These are phyloP conservation scores for Microstegium vimineum DNA, from an alignment of 176 grass and related monocot genomes.

Conservation along the genomic window DNA sequence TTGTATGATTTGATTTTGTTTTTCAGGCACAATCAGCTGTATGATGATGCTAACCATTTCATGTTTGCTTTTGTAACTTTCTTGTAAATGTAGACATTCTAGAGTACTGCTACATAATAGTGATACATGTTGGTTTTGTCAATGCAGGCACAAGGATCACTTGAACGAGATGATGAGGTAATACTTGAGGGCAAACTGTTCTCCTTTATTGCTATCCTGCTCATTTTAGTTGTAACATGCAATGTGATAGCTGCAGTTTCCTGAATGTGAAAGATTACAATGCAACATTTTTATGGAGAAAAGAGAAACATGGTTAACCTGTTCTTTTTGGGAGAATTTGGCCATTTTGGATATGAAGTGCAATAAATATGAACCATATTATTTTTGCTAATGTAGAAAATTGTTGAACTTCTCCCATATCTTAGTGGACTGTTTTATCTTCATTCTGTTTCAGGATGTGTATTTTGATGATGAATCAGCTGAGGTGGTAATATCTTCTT, in stretches of 20 bases:
- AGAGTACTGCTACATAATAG: conserved; percentile 9
- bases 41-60: conserved; percentile 16
- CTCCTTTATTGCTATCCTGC: background rate
- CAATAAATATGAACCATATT: background rate
- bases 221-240: conserved; percentile 7
- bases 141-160: conserved; percentile 83
- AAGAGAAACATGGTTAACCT: background rate
- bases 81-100: background rate
- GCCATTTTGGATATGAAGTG: background rate
- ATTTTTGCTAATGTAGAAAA: background rate
- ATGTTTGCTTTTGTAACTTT: background rate
- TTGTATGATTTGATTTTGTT: background rate
- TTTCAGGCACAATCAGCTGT: background rate
- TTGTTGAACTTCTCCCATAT: conserved; percentile 8
- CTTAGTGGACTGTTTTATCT: conserved; percentile 6
- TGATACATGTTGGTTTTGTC: conserved; percentile 26
- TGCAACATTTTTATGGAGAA: background rate
- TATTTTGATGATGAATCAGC: conserved; percentile 98
- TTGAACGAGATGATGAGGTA: conserved; percentile 98
- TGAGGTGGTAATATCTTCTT: conserved; percentile 88
- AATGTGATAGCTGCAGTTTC: background rate
- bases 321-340: background rate
- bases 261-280: background rate
- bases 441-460: conserved; percentile 60
- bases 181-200: conserved; percentile 18